Conservation (phyloP, 1,284 basidiomycete genomes). For the Ganoderma meredithae region DNA sequence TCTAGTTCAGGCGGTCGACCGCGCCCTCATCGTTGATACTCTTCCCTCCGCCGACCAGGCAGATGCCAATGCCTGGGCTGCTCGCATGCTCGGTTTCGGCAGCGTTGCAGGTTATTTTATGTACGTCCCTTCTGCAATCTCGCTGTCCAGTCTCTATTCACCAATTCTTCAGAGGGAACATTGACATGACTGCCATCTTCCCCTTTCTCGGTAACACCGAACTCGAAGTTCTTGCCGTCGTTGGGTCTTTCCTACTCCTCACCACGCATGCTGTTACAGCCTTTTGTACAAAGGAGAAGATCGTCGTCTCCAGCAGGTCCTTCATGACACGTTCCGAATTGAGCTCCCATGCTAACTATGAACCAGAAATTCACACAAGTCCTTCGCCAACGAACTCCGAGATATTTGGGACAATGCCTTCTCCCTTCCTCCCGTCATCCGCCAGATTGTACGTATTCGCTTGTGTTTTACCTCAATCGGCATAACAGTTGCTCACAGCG, state of each 20-base stretch:
- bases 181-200: slow-evolving; percentile 70
- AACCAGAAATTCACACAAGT: slow-evolving; percentile 45
- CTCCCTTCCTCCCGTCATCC: slow-evolving; percentile 77
- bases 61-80: slow-evolving; percentile 94
- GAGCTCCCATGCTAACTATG: slow-evolving; percentile 1
- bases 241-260: slow-evolving; percentile 63
- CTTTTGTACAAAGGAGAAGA: slow-evolving; percentile 77
- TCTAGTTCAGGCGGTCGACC: slow-evolving; percentile 82
- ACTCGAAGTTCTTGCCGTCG: slow-evolving; percentile 75
- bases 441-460: slow-evolving; percentile 71
- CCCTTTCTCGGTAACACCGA: slow-evolving; percentile 82
- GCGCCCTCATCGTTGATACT: slow-evolving; percentile 80
- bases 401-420: slow-evolving; percentile 76
- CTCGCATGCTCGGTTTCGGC: slow-evolving; percentile 85
- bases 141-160: slow-evolving; percentile 2
- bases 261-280: slow-evolving; percentile 65
- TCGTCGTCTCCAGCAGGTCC: slow-evolving; percentile 63
- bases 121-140: slow-evolving; percentile 54
- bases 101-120: slow-evolving; percentile 87
- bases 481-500: slow-evolving; percentile 16
- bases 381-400: slow-evolving; percentile 58
- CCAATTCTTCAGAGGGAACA: slow-evolving; percentile 62
- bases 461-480: slow-evolving; percentile 25
- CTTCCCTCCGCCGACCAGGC: slow-evolving; percentile 79
- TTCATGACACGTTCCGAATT: slow-evolving; percentile 13